phyloP scores from a whole-genome alignment of 768 basidiomycete genomes.

The Boletus sp. region DNA sequence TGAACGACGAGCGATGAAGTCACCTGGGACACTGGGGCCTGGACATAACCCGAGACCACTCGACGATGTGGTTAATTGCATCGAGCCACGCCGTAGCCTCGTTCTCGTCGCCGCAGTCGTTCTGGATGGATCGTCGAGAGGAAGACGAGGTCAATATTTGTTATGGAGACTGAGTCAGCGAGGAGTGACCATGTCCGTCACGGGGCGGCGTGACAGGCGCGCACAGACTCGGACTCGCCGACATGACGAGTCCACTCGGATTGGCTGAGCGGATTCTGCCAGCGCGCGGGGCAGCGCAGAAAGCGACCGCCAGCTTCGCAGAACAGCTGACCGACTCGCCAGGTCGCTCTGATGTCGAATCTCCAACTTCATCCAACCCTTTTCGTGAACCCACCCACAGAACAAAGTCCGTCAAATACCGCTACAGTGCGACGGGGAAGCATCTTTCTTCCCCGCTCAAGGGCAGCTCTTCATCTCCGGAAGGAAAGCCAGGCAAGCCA shows the following conservation, averaged over 20 bases:
- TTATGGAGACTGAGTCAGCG: constrained; percentile 20
- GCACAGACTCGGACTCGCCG: neutral
- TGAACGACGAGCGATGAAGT: constrained; percentile 1
- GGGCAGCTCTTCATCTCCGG: constrained; percentile 32
- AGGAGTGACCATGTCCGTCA: constrained; percentile 9
- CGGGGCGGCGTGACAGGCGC: constrained; percentile 14
- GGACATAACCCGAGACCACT: neutral
- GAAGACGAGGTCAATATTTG: neutral
- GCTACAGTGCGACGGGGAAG: constrained; percentile 32
- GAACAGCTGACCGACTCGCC: constrained; percentile 31
- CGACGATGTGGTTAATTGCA: neutral
- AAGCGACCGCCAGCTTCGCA: constrained; percentile 32
- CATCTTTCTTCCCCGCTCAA: constrained; percentile 33
- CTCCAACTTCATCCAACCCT: constrained; percentile 14
- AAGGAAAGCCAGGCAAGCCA: constrained; percentile 14
- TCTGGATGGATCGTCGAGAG: neutral
- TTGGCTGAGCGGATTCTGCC: constrained; percentile 20
- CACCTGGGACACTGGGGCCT: neutral
- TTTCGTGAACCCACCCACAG: constrained; percentile 25
- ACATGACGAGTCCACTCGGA: constrained; percentile 15
- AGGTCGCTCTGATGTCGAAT: constrained; percentile 23
- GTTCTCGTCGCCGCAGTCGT: constrained; percentile 1
- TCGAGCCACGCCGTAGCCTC: neutral
- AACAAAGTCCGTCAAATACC: constrained; percentile 31
- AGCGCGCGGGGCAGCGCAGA: constrained; percentile 33